These are phyloP conservation scores for Thymus quinquecostatus DNA, from an alignment of 257 asterid species.

Conservation along the genomic window DNA sequence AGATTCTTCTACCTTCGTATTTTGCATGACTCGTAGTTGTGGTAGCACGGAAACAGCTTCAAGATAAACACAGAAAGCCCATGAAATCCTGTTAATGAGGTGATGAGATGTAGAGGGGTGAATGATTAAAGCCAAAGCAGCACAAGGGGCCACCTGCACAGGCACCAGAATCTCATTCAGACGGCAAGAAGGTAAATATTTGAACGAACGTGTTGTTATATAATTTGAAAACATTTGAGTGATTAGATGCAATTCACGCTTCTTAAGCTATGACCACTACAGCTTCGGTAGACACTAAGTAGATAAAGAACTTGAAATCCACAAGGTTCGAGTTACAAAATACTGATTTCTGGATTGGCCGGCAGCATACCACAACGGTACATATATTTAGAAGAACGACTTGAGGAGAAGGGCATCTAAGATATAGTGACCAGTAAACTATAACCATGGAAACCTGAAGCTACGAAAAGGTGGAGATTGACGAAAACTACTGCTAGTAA, in stretches of 20 bases:
- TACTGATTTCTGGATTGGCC: not conserved
- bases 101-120: constrained; percentile 75
- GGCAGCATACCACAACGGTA: not conserved
- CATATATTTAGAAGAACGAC: not conserved
- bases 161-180: constrained; percentile 21
- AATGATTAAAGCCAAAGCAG: constrained; percentile 57
- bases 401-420: not conserved
- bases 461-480: constrained; percentile 15
- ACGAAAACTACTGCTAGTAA: constrained; percentile 4
- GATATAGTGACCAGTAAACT: constrained; percentile 6
- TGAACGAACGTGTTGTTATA: not conserved
- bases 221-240: not conserved
- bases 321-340: not conserved
- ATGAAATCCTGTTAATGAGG: constrained; percentile 58
- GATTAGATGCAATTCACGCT: not conserved
- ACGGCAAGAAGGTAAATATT: not conserved
- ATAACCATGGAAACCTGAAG: not conserved
- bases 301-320: not conserved
- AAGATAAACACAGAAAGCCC: constrained; percentile 84
- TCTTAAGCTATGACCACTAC: not conserved
- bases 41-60: constrained; percentile 83
- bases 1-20: constrained; percentile 52
- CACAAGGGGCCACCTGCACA: constrained; percentile 68
- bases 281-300: not conserved
- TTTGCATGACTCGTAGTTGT: constrained; percentile 76